Conservation (phyloP, 169 alveolate genomes). For the Eimeria mitis region DNA sequence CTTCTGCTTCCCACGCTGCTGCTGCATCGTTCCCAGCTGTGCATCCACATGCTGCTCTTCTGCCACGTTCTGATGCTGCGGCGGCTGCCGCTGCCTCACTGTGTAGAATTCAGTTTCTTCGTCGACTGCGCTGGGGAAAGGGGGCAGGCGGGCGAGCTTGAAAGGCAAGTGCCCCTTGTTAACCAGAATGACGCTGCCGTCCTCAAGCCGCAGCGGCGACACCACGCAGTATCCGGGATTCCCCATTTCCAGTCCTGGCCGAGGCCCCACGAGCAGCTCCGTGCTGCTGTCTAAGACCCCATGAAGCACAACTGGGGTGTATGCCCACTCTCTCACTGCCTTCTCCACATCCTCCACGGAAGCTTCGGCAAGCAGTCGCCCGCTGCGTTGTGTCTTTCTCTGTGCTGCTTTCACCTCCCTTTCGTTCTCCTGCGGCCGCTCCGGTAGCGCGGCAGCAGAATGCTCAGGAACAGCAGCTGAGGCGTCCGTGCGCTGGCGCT, state of each 20-base stretch:
- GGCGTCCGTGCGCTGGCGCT: constrained; percentile 1
- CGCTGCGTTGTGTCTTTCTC: constrained; percentile 27
- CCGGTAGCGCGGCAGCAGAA: constrained; percentile 31
- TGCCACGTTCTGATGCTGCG: background rate
- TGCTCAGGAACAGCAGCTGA: constrained; percentile 62
- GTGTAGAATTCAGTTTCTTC: constrained; percentile 2
- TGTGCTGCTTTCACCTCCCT: background rate
- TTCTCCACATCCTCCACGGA: background rate
- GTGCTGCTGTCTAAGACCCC: constrained; percentile 91
- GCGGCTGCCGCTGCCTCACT: constrained; percentile 21
- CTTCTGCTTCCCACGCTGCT: constrained; percentile 3
- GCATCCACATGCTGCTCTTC: background rate
- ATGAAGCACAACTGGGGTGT: constrained; percentile 81
- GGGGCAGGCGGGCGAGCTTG: constrained; percentile 78
- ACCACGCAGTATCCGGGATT: constrained; percentile 87
- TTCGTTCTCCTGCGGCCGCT: constrained; percentile 60
- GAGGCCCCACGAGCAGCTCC: constrained; percentile 90
- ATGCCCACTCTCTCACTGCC: constrained; percentile 82
- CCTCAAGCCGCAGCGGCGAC: constrained; percentile 89
- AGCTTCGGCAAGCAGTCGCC: constrained; percentile 37
- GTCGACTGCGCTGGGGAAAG: constrained; percentile 36
- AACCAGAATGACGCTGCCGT: constrained; percentile 89
- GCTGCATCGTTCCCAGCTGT: constrained; percentile 1
- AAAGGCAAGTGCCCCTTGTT: constrained; percentile 89
- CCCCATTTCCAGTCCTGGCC: constrained; percentile 85